These are phyloP conservation scores for Mycena alexandri DNA, from an alignment of 768 basidiomycete species.

Conservation along the genomic window DNA sequence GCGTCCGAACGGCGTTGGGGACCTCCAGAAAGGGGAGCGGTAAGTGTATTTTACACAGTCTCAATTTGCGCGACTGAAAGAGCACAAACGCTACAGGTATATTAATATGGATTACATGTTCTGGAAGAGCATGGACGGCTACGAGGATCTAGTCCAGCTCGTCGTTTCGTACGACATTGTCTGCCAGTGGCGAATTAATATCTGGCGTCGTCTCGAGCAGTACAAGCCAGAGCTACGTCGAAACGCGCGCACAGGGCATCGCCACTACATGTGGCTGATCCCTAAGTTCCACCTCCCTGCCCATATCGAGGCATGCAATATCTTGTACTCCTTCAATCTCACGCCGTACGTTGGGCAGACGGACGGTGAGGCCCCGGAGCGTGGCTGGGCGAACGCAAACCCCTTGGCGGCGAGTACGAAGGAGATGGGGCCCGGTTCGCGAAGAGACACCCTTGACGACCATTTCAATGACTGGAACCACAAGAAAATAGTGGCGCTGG, in stretches of 20 bases:
- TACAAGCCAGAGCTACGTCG: no score
- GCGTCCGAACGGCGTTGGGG: slow-evolving; percentile 35
- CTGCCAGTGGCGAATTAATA: no score
- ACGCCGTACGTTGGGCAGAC: neutral
- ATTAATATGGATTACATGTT: slow-evolving; percentile 45
- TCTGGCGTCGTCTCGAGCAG: no score
- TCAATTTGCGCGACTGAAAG: no score
- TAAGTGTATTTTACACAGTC: slow-evolving; percentile 13
- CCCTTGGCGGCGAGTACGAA: neutral
- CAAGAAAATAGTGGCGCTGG: slow-evolving; percentile 1
- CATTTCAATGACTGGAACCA: slow-evolving; percentile 8
- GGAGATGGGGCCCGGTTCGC: slow-evolving; percentile 3
- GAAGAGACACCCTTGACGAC: neutral
- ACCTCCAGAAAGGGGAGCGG: slow-evolving; percentile 40
- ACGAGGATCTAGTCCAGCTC: slow-evolving; percentile 23
- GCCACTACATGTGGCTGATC: no score
- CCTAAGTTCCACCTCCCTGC: no score
- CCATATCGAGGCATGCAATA: neutral
- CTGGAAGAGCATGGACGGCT: slow-evolving; percentile 34
- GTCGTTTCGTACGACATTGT: slow-evolving; percentile 43
- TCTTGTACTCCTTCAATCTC: neutral
- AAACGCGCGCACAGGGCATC: no score
- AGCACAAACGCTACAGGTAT: no score
- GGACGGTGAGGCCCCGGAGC: neutral
- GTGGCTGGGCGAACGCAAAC: slow-evolving; percentile 4